Evolutionary conservation across 2,329 filamentous ascomycete species (phyloP).

Genomic region (Thielaviopsis euricoi): DNA sequence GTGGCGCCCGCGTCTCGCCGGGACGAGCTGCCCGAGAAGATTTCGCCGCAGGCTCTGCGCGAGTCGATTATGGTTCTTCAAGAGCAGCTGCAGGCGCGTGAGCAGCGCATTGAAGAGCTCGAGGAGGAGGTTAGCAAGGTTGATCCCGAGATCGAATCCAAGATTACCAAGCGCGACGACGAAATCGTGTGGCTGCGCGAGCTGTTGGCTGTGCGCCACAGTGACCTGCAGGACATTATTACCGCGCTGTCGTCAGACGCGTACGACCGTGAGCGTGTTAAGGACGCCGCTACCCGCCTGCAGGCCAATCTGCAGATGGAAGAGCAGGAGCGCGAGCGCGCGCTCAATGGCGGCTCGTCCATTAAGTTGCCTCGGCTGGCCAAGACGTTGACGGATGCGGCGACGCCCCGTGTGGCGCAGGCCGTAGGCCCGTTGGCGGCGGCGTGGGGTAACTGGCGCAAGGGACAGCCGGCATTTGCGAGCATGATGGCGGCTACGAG

Average conservation of each 20-base stretch:
- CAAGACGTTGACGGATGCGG: slow-evolving; percentile 32
- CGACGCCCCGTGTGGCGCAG: slow-evolving; percentile 69
- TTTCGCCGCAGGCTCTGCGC: slow-evolving; percentile 83
- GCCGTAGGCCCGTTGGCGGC: slow-evolving; percentile 63
- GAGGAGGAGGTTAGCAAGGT: slow-evolving; percentile 52
- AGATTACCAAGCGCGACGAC: slow-evolving; percentile 80
- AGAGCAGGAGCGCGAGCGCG: slow-evolving; percentile 81
- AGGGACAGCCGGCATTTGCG: slow-evolving; percentile 35
- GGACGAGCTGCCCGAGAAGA: slow-evolving; percentile 55
- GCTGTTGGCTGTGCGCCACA: slow-evolving; percentile 73
- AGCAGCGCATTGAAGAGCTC: slow-evolving; percentile 74
- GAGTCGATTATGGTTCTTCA: slow-evolving; percentile 95
- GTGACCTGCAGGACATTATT: slow-evolving; percentile 88
- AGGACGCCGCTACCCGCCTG: slow-evolving; percentile 81
- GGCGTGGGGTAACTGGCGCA: slow-evolving; percentile 95
- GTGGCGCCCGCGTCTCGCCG: slow-evolving; percentile 20
- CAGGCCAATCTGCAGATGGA: slow-evolving; percentile 96
- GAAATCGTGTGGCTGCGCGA: slow-evolving; percentile 94
- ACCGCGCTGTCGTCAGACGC: slow-evolving; percentile 50
- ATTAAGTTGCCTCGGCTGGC: slow-evolving; percentile 60
- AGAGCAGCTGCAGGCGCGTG: slow-evolving; percentile 89
- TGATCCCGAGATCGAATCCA: slow-evolving; percentile 62
- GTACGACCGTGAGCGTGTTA: slow-evolving; percentile 64
- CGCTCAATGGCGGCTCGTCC: slow-evolving; percentile 52
- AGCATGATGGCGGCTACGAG: slow-evolving; percentile 26